phyloP scores from a whole-genome alignment of 163 green algal genomes.

The Coccomyxa subellipsoidea region DNA sequence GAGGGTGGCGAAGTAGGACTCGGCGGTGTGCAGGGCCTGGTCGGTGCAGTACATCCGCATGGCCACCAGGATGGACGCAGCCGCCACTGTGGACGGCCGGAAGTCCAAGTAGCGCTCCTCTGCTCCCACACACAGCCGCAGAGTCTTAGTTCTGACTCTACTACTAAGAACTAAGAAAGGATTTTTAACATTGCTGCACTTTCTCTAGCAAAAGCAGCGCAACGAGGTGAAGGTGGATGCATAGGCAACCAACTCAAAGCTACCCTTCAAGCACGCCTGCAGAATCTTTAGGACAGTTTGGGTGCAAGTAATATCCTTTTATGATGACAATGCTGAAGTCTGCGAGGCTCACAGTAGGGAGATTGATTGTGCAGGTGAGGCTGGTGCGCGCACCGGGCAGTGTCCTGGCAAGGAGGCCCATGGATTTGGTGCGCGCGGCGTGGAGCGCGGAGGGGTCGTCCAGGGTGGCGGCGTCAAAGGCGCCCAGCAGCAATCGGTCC shows the following conservation, averaged over 20 bases:
- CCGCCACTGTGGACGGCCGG: neutral
- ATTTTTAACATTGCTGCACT: too few species aligned
- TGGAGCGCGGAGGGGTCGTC: neutral
- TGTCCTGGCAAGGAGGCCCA: neutral
- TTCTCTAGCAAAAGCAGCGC: too few species aligned
- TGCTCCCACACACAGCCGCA: neutral
- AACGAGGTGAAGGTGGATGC: too few species aligned
- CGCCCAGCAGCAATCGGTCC: neutral
- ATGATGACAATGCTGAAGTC: too few species aligned
- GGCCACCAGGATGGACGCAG: neutral
- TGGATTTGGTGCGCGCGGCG: neutral
- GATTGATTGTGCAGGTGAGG: neutral
- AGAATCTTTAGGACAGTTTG: too few species aligned
- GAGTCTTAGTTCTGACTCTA: neutral
- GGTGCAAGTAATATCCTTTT: too few species aligned
- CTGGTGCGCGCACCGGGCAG: neutral
- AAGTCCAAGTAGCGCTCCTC: slow-evolving; percentile 1
- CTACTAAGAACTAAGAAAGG: too few species aligned
- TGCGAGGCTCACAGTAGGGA: too few species aligned
- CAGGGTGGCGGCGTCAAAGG: neutral
- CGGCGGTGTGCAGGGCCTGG: neutral
- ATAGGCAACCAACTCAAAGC: too few species aligned
- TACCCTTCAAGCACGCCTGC: too few species aligned
- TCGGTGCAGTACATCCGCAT: neutral
- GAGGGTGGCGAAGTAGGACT: neutral